Percentiles rank a stretch among this genome's conserved stretches.
phyloP scores from a whole-genome alignment of 139 green algal genomes.

The Haematococcus sp. region DNA sequence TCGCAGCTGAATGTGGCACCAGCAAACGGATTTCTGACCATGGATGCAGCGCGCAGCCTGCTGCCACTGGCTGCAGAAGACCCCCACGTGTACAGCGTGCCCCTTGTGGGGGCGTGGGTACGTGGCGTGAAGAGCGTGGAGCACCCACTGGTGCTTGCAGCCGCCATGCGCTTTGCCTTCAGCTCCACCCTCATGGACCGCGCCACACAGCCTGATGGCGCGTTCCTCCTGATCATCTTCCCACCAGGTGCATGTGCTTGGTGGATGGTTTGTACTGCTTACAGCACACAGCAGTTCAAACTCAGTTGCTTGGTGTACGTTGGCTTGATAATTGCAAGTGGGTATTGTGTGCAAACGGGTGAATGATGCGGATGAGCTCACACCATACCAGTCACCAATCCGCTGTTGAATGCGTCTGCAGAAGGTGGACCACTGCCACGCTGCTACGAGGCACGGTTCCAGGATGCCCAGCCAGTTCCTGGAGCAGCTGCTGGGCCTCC shows the following conservation, averaged over 20 bases:
- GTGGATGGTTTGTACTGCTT: background rate
- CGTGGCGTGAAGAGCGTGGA: conserved; percentile 15
- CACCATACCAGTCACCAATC: background rate
- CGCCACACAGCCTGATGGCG: conserved; percentile 8
- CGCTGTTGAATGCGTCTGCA: background rate
- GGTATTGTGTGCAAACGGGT: background rate
- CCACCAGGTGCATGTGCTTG: conserved; percentile 25
- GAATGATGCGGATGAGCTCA: background rate
- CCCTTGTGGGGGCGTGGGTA: conserved; percentile 54
- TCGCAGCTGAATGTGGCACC: background rate
- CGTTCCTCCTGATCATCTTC: conserved; percentile 48
- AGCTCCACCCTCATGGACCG: conserved; percentile 34
- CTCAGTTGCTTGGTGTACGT: too few relatives aligned
- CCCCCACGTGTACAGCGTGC: conserved; percentile 47
- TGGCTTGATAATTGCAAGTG: too few relatives aligned
- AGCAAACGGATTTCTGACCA: conserved; percentile 40
- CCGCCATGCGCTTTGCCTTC: conserved; percentile 36
- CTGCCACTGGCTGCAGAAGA: conserved; percentile 47
- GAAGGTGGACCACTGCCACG: background rate
- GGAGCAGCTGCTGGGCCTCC: background rate
- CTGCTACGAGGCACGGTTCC: background rate
- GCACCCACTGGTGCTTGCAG: conserved; percentile 34
- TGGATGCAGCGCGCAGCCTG: conserved; percentile 54
- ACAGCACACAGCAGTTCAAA: background rate
- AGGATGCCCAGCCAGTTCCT: background rate